Base-by-base conservation (phyloP, 129 eudicot genomes). In the Flaveria bidentis region DNA sequence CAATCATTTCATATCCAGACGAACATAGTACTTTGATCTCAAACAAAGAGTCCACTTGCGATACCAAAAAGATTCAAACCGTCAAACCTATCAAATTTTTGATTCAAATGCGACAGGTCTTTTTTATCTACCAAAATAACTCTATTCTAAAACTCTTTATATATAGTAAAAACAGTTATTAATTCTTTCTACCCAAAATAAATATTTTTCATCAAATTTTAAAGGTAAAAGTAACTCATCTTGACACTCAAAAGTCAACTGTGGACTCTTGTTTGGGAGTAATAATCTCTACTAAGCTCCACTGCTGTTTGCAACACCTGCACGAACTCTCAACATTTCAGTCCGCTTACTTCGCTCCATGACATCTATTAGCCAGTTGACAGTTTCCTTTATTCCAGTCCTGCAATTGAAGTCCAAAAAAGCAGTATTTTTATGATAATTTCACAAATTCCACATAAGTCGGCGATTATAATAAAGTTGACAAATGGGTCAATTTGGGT, bases 261-360 rank as follows among this genome's bases (percentile, higher is more conserved):
- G 82, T 47, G 28, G 72, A 78, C 70, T 69, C 76, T 55, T 72
- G 67, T 51, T 50, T 79, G 56, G 58, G 63, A 47, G 50, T 41
- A 80, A 72, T 73, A 72, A 25, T 52, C 60, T 36, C 7, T 36
- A 36, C 77, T 85, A 86, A 62, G 81, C 83, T 79, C 88, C 75
- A 42, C 83, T 83, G 20, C 86, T 17, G 53, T 84, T 84, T 71
- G 85, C 75, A 57, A 76, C 74, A 60, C 97, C 97, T 13, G 97
- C 92, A 78, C 98, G 97, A 78, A 84, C 76, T 84, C 96, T 79
- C 83, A 94, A 88, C 85, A 81, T 86, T 77, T 94, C 97, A 20
- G 97, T 91, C 57, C 98, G 86, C 86, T 91, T 91, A 67, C 97
- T 94, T 82, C 96, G 87, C 67, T 89, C 97, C 97, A 94, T 94